Base-by-base conservation (phyloP, 2,329 filamentous ascomycete genomes). In the Fusarium subglutinans region DNA sequence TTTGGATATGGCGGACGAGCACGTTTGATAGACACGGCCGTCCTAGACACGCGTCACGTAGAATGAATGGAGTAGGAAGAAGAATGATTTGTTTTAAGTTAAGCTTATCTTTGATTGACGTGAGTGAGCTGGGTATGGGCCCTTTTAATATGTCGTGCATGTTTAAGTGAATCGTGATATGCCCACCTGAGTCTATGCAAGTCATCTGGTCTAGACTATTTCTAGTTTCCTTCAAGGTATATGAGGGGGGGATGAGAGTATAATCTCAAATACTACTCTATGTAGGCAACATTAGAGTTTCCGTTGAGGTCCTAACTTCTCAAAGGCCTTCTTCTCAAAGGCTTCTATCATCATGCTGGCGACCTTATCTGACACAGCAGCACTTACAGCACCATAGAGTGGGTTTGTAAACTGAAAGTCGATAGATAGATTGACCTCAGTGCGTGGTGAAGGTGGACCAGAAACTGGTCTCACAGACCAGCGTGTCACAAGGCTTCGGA, bases 301-400 rank as follows among this genome's bases (percentile, higher is more conserved):
- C 37, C 61, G 70, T 33, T 62, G 66, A 15, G 60, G 62, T 30
- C 72, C 75, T 12, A 83, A 70, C 59, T 78, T 79, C 77, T 89
- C 85, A 79, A 86, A 86, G 11, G 96, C 95, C 79, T 93, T 88
- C 82, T 90, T 89, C 85, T 98, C 95, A 85, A 99, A 99, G 2
- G 96, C 96, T 81, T 94, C 91, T 74, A 98, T 93, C 95, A 99
- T 98, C 73, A 93, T 87, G 8, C 90, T 91, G 3, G 94, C 96
- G 72, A 98, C 91, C 83, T 94, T 94, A 38, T 94, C 92, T 74
- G 94, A 94, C 30, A 96, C 91, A 40, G 93, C 92, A 43, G 91
- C 88, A 81, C 95, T 96, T 80, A 98, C 86, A 26, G 93, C 90
- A 47, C 91, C 92, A 84, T 98, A 97, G 64, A 98, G 81, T n/a